Conservation (phyloP, 2,329 filamentous ascomycete species). For the Arthrinium phaeospermum region DNA sequence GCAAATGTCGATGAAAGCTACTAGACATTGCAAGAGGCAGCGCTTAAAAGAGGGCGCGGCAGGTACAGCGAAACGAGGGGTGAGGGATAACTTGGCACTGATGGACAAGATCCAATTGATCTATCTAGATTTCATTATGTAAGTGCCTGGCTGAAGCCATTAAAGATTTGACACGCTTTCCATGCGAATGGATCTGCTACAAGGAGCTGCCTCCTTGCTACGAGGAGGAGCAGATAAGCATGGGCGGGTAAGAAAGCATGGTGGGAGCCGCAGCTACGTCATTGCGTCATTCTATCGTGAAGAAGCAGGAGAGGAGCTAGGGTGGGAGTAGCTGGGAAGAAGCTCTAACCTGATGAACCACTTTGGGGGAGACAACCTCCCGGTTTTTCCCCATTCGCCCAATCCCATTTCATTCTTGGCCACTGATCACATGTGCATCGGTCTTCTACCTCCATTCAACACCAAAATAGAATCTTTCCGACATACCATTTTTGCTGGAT, state of each 20-base stretch:
- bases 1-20: background rate
- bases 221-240: background rate
- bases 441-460: background rate
- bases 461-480: background rate
- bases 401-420: background rate
- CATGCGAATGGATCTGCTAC: background rate
- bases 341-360: background rate
- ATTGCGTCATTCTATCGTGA: slow-evolving; percentile 15
- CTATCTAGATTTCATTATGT: background rate
- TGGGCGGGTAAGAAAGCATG: slow-evolving; percentile 14
- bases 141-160: background rate
- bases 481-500: slow-evolving; percentile 4
- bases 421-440: slow-evolving; percentile 3
- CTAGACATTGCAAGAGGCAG: background rate
- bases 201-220: too few species aligned
- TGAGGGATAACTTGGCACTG: background rate
- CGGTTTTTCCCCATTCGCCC: slow-evolving; percentile 6
- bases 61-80: background rate
- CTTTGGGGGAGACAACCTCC: background rate
- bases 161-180: background rate
- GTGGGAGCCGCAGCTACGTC: slow-evolving; percentile 9
- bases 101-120: background rate
- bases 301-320: background rate
- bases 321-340: background rate
- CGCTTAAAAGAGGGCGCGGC: background rate